phyloP scores from a whole-genome alignment of 805 yeast species.

The Zygoascus tannicola region DNA sequence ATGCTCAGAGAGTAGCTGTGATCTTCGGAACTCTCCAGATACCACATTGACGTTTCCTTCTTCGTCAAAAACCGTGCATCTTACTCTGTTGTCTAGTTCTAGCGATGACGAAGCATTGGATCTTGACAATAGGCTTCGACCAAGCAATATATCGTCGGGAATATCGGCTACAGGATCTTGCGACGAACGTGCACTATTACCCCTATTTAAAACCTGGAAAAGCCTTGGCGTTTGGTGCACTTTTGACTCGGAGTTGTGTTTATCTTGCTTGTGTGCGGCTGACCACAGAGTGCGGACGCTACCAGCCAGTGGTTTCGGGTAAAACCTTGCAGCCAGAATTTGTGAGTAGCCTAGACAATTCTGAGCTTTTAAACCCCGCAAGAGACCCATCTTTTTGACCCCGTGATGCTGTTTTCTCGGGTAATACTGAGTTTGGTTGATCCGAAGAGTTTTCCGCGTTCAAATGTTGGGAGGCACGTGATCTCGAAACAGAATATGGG shows the following conservation, averaged over 20 bases:
- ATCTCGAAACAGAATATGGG: too few species aligned
- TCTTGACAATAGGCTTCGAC: not conserved
- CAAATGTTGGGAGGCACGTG: too few species aligned
- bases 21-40: conserved; percentile 63
- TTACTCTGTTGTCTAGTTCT: conserved; percentile 24
- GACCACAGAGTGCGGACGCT: not conserved
- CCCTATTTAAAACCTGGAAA: not conserved
- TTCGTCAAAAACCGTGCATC: conserved; percentile 74
- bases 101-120: not conserved
- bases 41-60: conserved; percentile 62
- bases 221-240: not conserved
- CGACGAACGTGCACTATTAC: not conserved
- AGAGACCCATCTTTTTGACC: too few species aligned
- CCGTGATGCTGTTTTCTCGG: too few species aligned
- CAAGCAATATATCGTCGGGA: not conserved
- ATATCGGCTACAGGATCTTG: not conserved
- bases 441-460: too few species aligned
- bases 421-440: too few species aligned
- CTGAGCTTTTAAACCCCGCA: too few species aligned
- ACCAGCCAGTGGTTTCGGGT: too few species aligned
- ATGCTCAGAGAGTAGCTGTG: conserved; percentile 62
- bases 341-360: too few species aligned
- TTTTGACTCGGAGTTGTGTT: not conserved
- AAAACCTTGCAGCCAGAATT: too few species aligned
- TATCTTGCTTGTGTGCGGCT: not conserved